Base-by-base conservation (phyloP, 2,329 filamentous ascomycete genomes). In the Colletotrichum sidae region DNA sequence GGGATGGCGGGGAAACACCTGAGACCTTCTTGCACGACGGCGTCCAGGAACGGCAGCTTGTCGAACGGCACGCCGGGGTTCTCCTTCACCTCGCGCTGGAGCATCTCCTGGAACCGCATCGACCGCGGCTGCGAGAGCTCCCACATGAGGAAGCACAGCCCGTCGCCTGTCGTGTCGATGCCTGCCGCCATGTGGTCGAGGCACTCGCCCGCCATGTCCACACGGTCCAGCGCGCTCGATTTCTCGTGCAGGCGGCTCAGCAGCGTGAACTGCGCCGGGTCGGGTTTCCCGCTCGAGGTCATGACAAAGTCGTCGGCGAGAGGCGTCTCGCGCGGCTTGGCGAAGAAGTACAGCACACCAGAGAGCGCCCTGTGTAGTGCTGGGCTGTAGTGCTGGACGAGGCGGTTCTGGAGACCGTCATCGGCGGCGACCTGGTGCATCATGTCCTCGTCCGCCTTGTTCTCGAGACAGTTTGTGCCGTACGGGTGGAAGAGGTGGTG, bases 101-200 rank as follows among this genome's bases (percentile, higher is more conserved):
- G 78, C 3, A 75, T 78, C 10, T 77, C 72, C 73, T 91, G 89
- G 53, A 86, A 78, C 2, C 73, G 64, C 1, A 78, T 70, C 5
- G 84, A 88, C 8, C 81, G 75, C 2, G 88, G 86, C 68, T 87
- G 85, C 2, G 90, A 92, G 2, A 92, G 80, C 72, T 91, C 85
- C 84, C 89, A 90, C 86, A 92, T 89, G 11, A 92, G 79, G 71
- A 92, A 92, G 71, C 88, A 91, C 0, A 92, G 79, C 0, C 83
- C 88, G 69, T 92, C 90, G 13, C 89, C 89, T 0, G 90, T 92
- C 1, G 90, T 92, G 70, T 92, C 90, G 65, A 92, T 91, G 0
- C 90, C 90, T 0, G 90, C 90, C 0, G 86, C 88, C 86, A 92
- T 88, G 73, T 92, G 90, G 70, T 92, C 90, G 61, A 90, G 84